Conservation (phyloP, 2,329 filamentous ascomycete species). For the Trichoderma asperellum region DNA sequence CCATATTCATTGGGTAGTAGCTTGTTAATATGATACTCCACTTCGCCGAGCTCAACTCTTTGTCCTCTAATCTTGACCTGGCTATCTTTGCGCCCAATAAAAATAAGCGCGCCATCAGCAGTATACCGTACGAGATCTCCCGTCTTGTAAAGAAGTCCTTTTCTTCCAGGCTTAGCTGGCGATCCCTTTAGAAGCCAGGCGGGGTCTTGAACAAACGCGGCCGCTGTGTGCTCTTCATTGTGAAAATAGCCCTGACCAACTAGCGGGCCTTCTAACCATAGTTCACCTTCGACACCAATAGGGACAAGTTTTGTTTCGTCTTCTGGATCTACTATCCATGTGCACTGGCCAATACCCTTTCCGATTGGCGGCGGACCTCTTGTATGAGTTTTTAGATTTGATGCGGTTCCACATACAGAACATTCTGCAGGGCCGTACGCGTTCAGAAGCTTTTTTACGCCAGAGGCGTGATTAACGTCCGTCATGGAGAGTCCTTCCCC, state of each 20-base stretch:
- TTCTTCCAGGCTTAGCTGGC: neutral
- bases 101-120: conserved; percentile 45
- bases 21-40: conserved; percentile 38
- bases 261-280: conserved; percentile 18
- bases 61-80: conserved; percentile 62
- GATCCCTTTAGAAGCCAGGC: neutral
- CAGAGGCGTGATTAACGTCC: neutral
- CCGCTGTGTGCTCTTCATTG: conserved; percentile 4
- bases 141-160: conserved; percentile 46
- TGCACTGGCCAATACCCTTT: neutral
- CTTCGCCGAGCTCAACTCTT: conserved; percentile 47
- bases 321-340: conserved; percentile 20
- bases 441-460: neutral
- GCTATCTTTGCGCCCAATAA: conserved; percentile 54
- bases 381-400: neutral
- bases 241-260: conserved; percentile 22
- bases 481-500: neutral
- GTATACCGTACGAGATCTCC: conserved; percentile 51
- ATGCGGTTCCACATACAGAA: neutral
- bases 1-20: neutral
- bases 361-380: neutral
- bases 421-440: neutral
- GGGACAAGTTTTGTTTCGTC: conserved; percentile 16
- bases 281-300: conserved; percentile 27
- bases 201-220: neutral